A percentile compares a stretch with the other conserved stretches of the same genome.
phyloP scores from a whole-genome alignment of 2,329 filamentous ascomycete genomes.

The Colletotrichum noveboracense region DNA sequence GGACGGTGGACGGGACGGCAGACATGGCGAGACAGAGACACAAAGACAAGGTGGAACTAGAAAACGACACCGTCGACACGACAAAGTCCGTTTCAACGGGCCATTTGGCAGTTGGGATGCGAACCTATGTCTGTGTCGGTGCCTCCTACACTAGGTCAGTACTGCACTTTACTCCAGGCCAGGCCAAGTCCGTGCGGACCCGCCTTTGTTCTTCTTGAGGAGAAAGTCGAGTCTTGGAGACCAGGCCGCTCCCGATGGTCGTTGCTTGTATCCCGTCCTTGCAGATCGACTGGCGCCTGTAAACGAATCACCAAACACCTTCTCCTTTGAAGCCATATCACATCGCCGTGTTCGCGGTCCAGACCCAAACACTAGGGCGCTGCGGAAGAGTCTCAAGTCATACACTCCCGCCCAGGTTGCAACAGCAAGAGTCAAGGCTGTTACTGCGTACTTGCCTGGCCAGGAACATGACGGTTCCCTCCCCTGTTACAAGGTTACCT shows the following conservation, averaged over 20 bases:
- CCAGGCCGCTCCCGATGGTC: not conserved
- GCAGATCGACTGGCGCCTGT: not conserved
- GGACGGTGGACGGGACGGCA: not conserved
- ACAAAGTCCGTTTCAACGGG: not conserved
- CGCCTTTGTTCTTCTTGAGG: not conserved
- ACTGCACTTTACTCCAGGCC: not conserved
- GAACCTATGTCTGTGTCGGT: not conserved
- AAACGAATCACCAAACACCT: not conserved
- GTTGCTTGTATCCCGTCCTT: not conserved
- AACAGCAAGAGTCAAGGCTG: slow-evolving; percentile 2
- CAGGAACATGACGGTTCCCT: not conserved
- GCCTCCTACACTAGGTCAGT: not conserved
- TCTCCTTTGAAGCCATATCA: not conserved
- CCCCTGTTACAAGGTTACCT: not conserved
- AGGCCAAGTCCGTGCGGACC: not conserved
- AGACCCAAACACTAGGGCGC: not conserved
- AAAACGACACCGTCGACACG: not conserved
- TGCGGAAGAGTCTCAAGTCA: not conserved
- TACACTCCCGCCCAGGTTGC: not conserved
- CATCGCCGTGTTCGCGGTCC: not conserved
- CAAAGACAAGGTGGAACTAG: not conserved
- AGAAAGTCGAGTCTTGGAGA: not conserved
- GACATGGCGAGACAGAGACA: not conserved
- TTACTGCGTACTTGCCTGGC: not conserved
- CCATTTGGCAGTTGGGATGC: not conserved